Evolutionary conservation across 2,329 filamentous ascomycete genomes (phyloP).

Genomic region (Hypomyces perniciosus): DNA sequence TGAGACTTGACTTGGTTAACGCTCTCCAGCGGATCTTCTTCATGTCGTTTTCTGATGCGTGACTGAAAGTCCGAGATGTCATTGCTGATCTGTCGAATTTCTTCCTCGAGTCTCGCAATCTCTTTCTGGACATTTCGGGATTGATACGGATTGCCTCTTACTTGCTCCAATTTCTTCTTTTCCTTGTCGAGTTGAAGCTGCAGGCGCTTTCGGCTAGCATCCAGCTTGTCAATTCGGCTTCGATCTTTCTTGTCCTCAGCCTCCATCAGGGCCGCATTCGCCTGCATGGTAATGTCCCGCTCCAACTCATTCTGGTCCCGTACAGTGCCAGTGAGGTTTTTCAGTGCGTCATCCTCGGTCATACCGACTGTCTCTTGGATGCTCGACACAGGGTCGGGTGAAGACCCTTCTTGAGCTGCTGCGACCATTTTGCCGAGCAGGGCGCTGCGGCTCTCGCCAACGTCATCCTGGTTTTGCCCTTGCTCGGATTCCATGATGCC

Average conservation of each 20-base stretch:
- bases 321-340: constrained; percentile 60
- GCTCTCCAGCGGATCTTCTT: constrained; percentile 41
- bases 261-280: constrained; percentile 53
- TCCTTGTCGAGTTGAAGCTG: constrained; percentile 57
- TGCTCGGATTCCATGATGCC: constrained; percentile 22
- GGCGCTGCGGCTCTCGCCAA: constrained; percentile 20
- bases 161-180: constrained; percentile 40
- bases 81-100: constrained; percentile 57
- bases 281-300: constrained; percentile 68
- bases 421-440: constrained; percentile 26
- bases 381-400: neutral
- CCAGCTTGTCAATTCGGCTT: constrained; percentile 55
- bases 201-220: constrained; percentile 51
- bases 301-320: constrained; percentile 88
- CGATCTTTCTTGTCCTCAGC: constrained; percentile 58
- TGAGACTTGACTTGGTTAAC: constrained; percentile 43
- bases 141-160: constrained; percentile 40
- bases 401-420: constrained; percentile 22
- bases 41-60: constrained; percentile 71
- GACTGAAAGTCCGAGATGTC: constrained; percentile 76
- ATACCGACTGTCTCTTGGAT: constrained; percentile 23
- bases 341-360: constrained; percentile 56
- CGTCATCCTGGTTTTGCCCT: constrained; percentile 16
- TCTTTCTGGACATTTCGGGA: constrained; percentile 57
- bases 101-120: constrained; percentile 58